Evolutionary conservation across 441 rosid genomes (phyloP).

Genomic region (Populus hybrid): DNA sequence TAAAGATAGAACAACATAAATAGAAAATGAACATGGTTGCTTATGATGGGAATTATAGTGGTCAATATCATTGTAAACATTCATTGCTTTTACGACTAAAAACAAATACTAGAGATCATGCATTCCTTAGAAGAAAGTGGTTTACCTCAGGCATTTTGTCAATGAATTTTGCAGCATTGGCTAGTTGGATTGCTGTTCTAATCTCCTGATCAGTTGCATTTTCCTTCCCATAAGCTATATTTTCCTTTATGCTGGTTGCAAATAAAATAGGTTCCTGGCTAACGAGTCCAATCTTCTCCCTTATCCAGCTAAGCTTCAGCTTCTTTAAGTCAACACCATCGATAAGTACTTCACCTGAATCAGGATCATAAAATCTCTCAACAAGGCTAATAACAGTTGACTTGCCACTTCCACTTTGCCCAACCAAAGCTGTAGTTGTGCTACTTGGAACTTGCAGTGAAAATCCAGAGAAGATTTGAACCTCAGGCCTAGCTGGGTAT

Average conservation of each 20-base stretch:
- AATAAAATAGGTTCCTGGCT: conserved; percentile 77
- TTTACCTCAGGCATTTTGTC: conserved; percentile 65
- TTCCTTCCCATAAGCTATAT: conserved; percentile 74
- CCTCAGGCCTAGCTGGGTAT: conserved; percentile 57
- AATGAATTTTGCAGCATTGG: conserved; percentile 73
- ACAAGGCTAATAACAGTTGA: conserved; percentile 58
- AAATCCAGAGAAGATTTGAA: conserved; percentile 57
- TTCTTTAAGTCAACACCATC: conserved; percentile 52
- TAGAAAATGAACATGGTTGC: background rate
- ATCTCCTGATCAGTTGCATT: conserved; percentile 56
- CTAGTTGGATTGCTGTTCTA: conserved; percentile 52
- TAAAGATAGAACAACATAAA: background rate
- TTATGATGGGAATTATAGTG: background rate
- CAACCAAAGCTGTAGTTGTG: conserved; percentile 69
- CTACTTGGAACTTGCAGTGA: conserved; percentile 53
- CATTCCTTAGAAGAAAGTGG: background rate
- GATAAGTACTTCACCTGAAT: conserved; percentile 62
- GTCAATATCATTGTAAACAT: too few relatives aligned
- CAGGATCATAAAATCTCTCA: conserved; percentile 69
- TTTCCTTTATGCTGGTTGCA: conserved; percentile 56
- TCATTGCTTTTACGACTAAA: background rate
- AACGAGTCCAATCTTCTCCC: conserved; percentile 67
- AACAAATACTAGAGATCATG: background rate
- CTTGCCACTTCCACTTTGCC: conserved; percentile 84
- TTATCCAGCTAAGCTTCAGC: conserved; percentile 60